Evolutionary conservation across 2,329 filamentous ascomycete species (phyloP).

Genomic region (Paradendryphiella salina): DNA sequence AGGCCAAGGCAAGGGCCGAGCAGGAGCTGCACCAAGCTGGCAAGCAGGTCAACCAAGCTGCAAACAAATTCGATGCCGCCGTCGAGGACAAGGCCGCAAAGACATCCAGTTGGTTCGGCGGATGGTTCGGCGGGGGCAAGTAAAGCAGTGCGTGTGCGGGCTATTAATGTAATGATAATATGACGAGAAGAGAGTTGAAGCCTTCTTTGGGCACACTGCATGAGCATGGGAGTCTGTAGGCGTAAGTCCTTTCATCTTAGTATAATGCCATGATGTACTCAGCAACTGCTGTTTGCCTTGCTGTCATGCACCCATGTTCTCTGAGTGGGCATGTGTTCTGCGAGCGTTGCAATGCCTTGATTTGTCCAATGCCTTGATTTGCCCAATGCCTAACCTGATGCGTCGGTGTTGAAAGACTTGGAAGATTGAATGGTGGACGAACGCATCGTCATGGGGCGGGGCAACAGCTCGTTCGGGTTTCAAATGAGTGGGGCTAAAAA

Average conservation of each 20-base stretch:
- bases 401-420: neutral
- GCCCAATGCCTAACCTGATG: neutral
- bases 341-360: no score
- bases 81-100: constrained; percentile 77
- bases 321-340: neutral
- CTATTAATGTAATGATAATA: constrained; percentile 5
- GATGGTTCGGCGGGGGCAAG: constrained; percentile 79
- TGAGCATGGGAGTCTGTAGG: constrained; percentile 32
- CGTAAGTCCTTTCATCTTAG: constrained; percentile 24
- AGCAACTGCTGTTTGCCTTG: neutral
- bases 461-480: constrained; percentile 12
- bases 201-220: constrained; percentile 20
- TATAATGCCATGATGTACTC: constrained; percentile 15
- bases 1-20: constrained; percentile 63
- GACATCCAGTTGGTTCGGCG: constrained; percentile 79
- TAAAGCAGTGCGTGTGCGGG: constrained; percentile 18
- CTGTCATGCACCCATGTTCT: neutral
- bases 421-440: constrained; percentile 8
- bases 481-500: constrained; percentile 31
- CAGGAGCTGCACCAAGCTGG: constrained; percentile 46
- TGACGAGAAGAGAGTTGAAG: neutral
- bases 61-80: constrained; percentile 81
- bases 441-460: constrained; percentile 8
- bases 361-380: neutral
- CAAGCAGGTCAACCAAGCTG: constrained; percentile 54